Evolutionary conservation across 129 eudicot species (phyloP).

Genomic region (Deinandra increscens): DNA sequence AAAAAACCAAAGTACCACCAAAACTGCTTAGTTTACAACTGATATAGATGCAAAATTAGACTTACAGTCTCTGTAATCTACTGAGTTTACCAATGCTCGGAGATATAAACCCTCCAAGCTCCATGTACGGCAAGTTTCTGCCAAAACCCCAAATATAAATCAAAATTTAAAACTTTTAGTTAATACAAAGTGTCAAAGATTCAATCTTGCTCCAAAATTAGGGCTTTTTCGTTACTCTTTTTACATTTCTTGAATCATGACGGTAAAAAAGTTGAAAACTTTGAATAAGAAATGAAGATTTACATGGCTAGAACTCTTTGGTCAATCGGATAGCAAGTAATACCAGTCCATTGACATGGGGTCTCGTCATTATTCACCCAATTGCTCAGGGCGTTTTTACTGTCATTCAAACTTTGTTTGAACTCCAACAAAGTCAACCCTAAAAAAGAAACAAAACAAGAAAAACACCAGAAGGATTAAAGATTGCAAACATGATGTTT

Average conservation of each 20-base stretch:
- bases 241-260: background rate
- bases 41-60: background rate
- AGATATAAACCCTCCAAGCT: slow-evolving; percentile 81
- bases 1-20: background rate
- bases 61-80: slow-evolving; percentile 89
- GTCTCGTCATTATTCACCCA: slow-evolving; percentile 74
- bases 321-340: slow-evolving; percentile 73
- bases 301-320: slow-evolving; percentile 76
- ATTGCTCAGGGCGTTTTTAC: slow-evolving; percentile 51
- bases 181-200: background rate
- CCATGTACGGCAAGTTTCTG: slow-evolving; percentile 91
- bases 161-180: slow-evolving; percentile 5
- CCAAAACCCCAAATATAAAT: slow-evolving; percentile 17
- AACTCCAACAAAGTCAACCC: slow-evolving; percentile 78
- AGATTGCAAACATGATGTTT: slow-evolving; percentile 7
- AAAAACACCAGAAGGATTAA: background rate
- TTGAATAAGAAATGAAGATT: slow-evolving; percentile 14
- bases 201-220: background rate
- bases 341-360: slow-evolving; percentile 92
- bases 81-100: slow-evolving; percentile 80
- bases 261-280: background rate
- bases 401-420: slow-evolving; percentile 75
- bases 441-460: slow-evolving; percentile 28
- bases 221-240: slow-evolving; percentile 13
- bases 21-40: background rate